Evolutionary conservation across 306 rosid species (phyloP), one percentile per base, ranked within the genome.

Genomic region (Prunus padus): DNA sequence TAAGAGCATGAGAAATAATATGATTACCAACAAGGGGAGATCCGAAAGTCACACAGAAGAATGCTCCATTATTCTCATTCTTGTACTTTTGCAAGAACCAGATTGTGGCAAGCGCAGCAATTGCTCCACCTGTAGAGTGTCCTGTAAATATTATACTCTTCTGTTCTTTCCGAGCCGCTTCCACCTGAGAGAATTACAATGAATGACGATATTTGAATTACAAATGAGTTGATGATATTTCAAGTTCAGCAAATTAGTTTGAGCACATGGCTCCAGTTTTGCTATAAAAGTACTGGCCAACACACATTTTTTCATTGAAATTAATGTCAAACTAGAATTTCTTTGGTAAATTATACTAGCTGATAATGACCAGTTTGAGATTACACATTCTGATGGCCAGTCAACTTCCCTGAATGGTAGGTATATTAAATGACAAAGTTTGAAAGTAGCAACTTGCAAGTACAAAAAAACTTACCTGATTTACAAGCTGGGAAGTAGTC

Each of bases 1-100:
- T 78, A n/a, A 96, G 85, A 46, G 97, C 93, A 69, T 95, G 98
- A 79, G 97, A 83, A 73, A 93, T 67, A 37, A 93, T 84, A 52
- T 71, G 89, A 73, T 87, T 78, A 4, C 97, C 97, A 33, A 89
- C 54, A 1, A 92, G 88, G 16, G 98, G 97, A 64, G 96, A 87
- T 5, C 96, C 97, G 30, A 94, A 92, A 52, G 98, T 90, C 15
- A 92, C 65, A 73, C 97, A 92, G 6, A 68, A 3, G 1, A 86
- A 80, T 3, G 73, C 42, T 11, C 2, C 25, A 1, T 5, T 15
- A 8, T 25, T 23, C 19, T 19, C 40, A 57, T 60, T 87, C 14
- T 25, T 30, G 44, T 23, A 47, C 3, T 81, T 23, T 59, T 94
- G 89, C 65, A 94, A 68, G 8, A 88, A 78, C 95, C 92, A 87